A percentile compares a stretch with the other conserved stretches of the same genome.
Evolutionary conservation across 2,329 filamentous ascomycete genomes (phyloP).

Genomic region (Fusarium drepaniforme): DNA sequence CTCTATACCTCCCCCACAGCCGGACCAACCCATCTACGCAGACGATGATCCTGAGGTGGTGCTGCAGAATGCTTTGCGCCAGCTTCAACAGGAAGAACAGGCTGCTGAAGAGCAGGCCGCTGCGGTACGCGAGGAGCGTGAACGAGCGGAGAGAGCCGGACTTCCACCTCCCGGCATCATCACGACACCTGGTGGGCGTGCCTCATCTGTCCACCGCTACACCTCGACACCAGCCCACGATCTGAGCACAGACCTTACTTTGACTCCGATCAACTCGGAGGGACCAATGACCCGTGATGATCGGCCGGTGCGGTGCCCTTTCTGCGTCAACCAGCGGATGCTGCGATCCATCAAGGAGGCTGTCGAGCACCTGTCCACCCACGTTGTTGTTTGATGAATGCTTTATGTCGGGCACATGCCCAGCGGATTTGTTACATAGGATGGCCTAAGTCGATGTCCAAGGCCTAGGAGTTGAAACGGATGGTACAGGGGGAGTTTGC

Average conservation of each 20-base stretch:
- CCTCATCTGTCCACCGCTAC: conserved; percentile 49
- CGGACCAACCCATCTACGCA: conserved; percentile 56
- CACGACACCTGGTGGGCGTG: conserved; percentile 47
- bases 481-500: conserved; percentile 25
- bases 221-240: conserved; percentile 51
- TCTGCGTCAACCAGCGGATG: conserved; percentile 72
- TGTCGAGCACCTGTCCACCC: conserved; percentile 72
- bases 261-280: conserved; percentile 67
- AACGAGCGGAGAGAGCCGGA: conserved; percentile 58
- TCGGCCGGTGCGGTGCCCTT: conserved; percentile 67
- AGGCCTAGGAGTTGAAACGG: conserved; percentile 28
- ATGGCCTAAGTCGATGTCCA: not conserved
- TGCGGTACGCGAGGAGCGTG: conserved; percentile 65
- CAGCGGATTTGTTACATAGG: not conserved
- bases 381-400: conserved; percentile 62
- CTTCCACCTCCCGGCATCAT: conserved; percentile 47
- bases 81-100: conserved; percentile 70
- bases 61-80: conserved; percentile 69
- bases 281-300: conserved; percentile 60
- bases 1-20: conserved; percentile 47
- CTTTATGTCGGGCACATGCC: not conserved
- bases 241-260: conserved; percentile 57
- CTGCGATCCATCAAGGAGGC: conserved; percentile 71
- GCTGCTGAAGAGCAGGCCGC: conserved; percentile 70
- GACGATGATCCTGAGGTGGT: conserved; percentile 70